phyloP scores from a whole-genome alignment of 179 eudicot species.

The Beta corolliflora region DNA sequence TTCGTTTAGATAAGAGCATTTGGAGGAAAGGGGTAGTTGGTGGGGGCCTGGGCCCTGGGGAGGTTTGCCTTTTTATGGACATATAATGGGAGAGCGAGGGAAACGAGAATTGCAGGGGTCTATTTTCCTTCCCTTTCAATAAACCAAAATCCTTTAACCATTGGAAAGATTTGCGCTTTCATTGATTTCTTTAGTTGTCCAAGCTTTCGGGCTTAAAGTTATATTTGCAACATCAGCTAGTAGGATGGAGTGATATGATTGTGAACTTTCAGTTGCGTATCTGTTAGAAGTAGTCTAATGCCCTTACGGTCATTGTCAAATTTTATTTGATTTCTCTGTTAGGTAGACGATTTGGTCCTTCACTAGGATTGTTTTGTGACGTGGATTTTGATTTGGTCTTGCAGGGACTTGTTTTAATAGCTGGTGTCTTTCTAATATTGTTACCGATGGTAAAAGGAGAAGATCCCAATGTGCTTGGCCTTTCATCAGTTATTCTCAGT shows the following conservation, averaged over 20 bases:
- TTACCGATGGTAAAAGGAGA: conserved; percentile 41
- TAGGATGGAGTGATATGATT: neutral
- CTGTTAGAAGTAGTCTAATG: neutral
- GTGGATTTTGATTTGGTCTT: neutral
- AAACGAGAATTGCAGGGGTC: no score
- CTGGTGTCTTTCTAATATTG: conserved; percentile 36
- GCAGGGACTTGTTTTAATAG: conserved; percentile 52
- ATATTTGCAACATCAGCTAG: neutral
- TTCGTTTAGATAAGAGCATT: neutral
- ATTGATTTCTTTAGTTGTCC: neutral
- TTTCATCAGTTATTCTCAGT: conserved; percentile 39
- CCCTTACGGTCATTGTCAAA: neutral
- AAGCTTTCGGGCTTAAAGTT: neutral
- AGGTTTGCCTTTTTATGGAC: no score
- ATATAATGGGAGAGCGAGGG: no score
- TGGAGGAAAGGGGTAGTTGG: no score
- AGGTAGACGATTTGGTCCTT: neutral
- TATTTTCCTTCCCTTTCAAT: no score
- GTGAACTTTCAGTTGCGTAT: neutral
- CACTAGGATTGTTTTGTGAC: neutral
- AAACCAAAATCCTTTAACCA: neutral
- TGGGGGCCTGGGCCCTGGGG: no score
- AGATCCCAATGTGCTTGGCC: conserved; percentile 35
- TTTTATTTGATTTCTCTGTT: neutral
- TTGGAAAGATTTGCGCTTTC: neutral